phyloP scores from a whole-genome alignment of 352 stramenopile species.

The Stephanocyclus meneghinianus region DNA sequence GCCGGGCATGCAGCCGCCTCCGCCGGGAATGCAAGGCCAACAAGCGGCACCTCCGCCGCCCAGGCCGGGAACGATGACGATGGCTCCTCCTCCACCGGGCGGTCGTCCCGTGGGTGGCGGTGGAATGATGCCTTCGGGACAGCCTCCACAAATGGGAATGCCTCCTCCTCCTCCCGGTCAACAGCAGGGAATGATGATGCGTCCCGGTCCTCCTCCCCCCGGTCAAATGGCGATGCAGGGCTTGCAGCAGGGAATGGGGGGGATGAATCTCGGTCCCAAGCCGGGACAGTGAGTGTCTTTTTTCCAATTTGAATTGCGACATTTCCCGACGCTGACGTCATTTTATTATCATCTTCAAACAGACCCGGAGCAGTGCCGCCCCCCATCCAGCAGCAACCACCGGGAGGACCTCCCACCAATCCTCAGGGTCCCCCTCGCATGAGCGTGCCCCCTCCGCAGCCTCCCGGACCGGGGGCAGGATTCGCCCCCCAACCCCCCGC shows the following conservation, averaged over 20 bases:
- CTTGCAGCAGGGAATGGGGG: constrained; percentile 17
- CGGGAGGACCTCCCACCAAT: neutral
- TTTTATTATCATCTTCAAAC: neutral
- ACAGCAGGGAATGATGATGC: neutral
- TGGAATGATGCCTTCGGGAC: no score
- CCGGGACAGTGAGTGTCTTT: constrained; percentile 3
- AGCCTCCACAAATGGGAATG: neutral
- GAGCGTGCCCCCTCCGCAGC: constrained; percentile 1
- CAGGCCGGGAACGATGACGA: neutral
- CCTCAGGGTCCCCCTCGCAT: neutral
- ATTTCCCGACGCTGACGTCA: neutral
- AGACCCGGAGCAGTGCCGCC: neutral
- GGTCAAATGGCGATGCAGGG: neutral
- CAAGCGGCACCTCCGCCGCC: neutral
- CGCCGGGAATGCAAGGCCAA: neutral
- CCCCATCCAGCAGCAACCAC: constrained; percentile 5
- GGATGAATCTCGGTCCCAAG: constrained; percentile 18
- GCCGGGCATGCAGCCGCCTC: neutral
- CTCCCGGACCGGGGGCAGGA: constrained; percentile 13
- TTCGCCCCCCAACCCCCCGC: constrained; percentile 7
- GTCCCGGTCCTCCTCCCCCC: neutral
- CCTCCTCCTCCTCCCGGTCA: constrained; percentile 1
- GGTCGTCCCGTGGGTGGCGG: constrained; percentile 7
- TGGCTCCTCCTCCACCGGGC: neutral
- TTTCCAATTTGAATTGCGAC: neutral